Evolutionary conservation across 768 basidiomycete genomes (phyloP), one percentile per base, ranked within the genome.

Genomic region (Lactarius tabidus): DNA sequence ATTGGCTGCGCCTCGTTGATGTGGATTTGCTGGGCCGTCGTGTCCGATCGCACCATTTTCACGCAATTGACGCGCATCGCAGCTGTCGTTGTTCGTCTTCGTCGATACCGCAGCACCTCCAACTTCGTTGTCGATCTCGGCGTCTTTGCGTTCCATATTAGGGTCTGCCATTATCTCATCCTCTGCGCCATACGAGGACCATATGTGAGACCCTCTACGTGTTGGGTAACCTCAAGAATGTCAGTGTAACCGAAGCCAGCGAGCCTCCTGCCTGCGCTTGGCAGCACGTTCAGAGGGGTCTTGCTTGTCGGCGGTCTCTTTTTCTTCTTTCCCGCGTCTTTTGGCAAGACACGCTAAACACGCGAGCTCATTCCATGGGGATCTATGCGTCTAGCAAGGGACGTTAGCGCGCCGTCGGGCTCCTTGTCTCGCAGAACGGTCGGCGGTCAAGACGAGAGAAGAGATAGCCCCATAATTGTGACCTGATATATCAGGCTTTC

Each of bases 381-480:
- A 79, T 93, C 88, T 63, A 99, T 98, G 31, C 90, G 85, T 18
- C 97, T 97, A 53, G 87, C 89, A 39, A 98, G 86, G 2, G 95
- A 89, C 17, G 95, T 95, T 12, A 95, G 92, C 10, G 94, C 93
- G 67, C 97, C 96, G 80, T 97, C 95, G 8, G 95, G 95, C 75
- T 99, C 96, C 78, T 91, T 91, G 82, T 95, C 93, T 67, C 95
- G 82, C 84, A 59, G 90, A 89, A 60, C 88, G 81, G 78, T 93
- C 90, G 14, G 96, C 93, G n/a, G 91, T 95, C 72, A 98, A 82
- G 53, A 98, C 96, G 52, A 98, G 84, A 26, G 93, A 95, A 33
- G 93, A 93, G 73, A 98, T 95, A 61, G 92, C 92, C 54, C 90
- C 87, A 83, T 98, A 98, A 80, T 97, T 97, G 85, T 95, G 97